phyloP scores from a whole-genome alignment of 2,329 filamentous ascomycete genomes.

The Beauveria bassiana region DNA sequence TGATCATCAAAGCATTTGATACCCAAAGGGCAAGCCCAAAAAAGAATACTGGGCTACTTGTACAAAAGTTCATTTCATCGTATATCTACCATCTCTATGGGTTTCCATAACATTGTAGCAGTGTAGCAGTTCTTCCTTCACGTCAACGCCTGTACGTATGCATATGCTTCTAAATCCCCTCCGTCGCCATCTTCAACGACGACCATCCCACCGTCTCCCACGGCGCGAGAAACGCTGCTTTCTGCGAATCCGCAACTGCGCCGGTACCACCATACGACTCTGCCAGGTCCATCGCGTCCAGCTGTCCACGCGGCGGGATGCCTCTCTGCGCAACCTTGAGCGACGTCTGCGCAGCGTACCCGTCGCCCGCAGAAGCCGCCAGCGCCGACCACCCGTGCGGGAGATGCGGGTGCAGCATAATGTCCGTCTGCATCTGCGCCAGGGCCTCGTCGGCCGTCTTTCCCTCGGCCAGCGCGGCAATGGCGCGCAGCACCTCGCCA shows the following conservation, averaged over 20 bases:
- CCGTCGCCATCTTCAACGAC: constrained; percentile 34
- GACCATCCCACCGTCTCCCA: constrained; percentile 65
- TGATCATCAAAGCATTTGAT: background rate
- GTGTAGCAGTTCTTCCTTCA: background rate
- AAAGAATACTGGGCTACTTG: background rate
- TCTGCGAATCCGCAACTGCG: constrained; percentile 64
- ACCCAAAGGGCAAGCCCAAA: background rate
- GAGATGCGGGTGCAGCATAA: constrained; percentile 74
- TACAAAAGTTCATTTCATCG: background rate
- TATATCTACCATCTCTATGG: no score
- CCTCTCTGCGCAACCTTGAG: constrained; percentile 67
- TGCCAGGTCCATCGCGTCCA: constrained; percentile 64
- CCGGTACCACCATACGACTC: constrained; percentile 68
- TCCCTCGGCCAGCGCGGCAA: constrained; percentile 52
- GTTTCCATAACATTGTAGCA: background rate
- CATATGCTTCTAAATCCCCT: constrained; percentile 10
- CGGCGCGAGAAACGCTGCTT: constrained; percentile 70
- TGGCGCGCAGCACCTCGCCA: constrained; percentile 65
- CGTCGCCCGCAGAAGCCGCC: constrained; percentile 48
- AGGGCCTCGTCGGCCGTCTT: constrained; percentile 43
- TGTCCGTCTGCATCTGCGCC: constrained; percentile 62
- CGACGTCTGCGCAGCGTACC: constrained; percentile 65
- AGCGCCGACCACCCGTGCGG: constrained; percentile 77
- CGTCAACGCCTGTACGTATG: background rate
- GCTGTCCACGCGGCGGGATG: constrained; percentile 62